Evolutionary conservation across 2,329 filamentous ascomycete genomes (phyloP).

Genomic region (Stagonosporopsis vannaccii): DNA sequence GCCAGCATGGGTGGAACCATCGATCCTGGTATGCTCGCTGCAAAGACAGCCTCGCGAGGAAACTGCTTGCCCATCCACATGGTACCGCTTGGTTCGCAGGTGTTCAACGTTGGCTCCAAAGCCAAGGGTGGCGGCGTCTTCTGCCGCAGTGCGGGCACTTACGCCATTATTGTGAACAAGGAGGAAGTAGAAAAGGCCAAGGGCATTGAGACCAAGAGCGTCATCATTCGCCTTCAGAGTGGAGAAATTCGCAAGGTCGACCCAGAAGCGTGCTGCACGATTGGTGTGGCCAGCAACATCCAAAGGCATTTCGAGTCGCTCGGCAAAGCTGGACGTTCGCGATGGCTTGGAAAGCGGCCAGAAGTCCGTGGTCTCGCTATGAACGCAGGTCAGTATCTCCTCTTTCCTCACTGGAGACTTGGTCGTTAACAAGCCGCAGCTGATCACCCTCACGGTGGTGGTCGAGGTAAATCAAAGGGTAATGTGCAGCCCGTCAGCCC

Average conservation of each 20-base stretch:
- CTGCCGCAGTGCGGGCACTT: slow-evolving; percentile 93
- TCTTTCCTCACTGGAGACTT: not conserved
- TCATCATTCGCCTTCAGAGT: slow-evolving; percentile 87
- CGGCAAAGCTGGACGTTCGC: slow-evolving; percentile 91
- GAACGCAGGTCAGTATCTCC: slow-evolving; percentile 76
- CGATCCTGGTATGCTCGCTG: slow-evolving; percentile 94
- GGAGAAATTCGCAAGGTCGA: slow-evolving; percentile 90
- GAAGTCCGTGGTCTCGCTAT: slow-evolving; percentile 97
- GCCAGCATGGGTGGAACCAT: slow-evolving; percentile 91
- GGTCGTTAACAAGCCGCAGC: slow-evolving; percentile 55
- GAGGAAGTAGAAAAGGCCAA: slow-evolving; percentile 70
- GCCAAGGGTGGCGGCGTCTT: slow-evolving; percentile 81
- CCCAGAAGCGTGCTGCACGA: slow-evolving; percentile 91
- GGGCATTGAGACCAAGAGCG: slow-evolving; percentile 74
- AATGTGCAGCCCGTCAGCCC: slow-evolving; percentile 93
- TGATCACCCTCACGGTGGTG: slow-evolving; percentile 98
- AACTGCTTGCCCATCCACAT: slow-evolving; percentile 96
- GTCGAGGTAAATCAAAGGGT: slow-evolving; percentile 99
- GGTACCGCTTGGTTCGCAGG: slow-evolving; percentile 90
- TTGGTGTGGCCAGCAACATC: slow-evolving; percentile 92
- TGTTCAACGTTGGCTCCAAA: slow-evolving; percentile 86
- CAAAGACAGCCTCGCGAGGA: slow-evolving; percentile 90
- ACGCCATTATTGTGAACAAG: slow-evolving; percentile 87
- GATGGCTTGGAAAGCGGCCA: slow-evolving; percentile 93
- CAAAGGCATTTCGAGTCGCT: slow-evolving; percentile 89